Conservation (phyloP, 208 protist genomes). For the Endotrypanum monterogeii region DNA sequence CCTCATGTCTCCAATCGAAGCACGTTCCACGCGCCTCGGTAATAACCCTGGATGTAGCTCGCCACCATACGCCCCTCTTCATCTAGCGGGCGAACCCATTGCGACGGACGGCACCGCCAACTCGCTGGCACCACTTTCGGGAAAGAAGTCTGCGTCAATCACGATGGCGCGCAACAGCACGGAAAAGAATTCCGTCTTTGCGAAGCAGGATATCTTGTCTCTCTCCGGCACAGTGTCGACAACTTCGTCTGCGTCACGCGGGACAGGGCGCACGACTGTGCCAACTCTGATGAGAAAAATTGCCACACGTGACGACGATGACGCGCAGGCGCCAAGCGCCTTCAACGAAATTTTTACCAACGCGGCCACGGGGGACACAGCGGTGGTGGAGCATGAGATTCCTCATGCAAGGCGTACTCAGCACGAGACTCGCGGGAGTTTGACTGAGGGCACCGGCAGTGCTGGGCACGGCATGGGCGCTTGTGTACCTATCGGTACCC, state of each 20-base stretch:
- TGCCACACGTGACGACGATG: background rate
- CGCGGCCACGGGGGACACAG: background rate
- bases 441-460: background rate
- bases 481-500: background rate
- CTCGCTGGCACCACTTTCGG: background rate
- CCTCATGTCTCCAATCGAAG: background rate
- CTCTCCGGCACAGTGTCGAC: background rate
- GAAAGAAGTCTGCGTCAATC: background rate
- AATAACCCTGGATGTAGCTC: constrained; percentile 8
- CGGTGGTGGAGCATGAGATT: background rate
- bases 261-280: background rate
- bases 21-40: background rate
- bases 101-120: background rate
- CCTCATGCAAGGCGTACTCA: background rate
- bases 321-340: background rate
- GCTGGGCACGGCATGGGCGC: background rate
- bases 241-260: background rate
- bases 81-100: background rate
- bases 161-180: background rate
- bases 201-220: background rate
- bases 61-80: constrained; percentile 1
- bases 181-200: background rate
- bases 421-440: background rate
- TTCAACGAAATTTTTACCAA: background rate
- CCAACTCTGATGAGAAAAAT: background rate